Percentiles rank a stretch among this genome's conserved stretches.
phyloP scores from a whole-genome alignment of 768 basidiomycete genomes.

The Trametes cubensis region DNA sequence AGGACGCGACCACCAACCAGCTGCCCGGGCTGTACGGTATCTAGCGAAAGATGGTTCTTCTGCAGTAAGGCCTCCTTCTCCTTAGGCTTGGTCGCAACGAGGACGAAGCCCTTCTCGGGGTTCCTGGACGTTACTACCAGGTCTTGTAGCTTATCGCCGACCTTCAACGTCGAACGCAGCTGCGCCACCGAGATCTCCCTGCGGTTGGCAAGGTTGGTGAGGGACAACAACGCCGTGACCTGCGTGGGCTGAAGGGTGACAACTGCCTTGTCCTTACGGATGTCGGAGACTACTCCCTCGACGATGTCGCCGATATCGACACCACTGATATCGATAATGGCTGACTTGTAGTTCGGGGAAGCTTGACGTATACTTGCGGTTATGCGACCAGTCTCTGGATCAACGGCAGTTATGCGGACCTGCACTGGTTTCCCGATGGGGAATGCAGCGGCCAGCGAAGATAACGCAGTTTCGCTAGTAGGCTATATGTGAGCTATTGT shows the following conservation, averaged over 20 bases:
- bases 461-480: constrained; percentile 64
- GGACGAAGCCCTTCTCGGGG: constrained; percentile 81
- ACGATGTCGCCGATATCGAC: constrained; percentile 79
- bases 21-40: constrained; percentile 71
- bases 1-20: constrained; percentile 80
- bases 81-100: constrained; percentile 77
- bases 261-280: constrained; percentile 85
- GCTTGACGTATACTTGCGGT: constrained; percentile 89
- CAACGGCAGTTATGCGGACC: constrained; percentile 73
- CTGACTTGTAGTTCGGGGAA: constrained; percentile 48
- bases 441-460: constrained; percentile 65
- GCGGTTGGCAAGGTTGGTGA: constrained; percentile 85
- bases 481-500: constrained; percentile 3
- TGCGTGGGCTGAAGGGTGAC: constrained; percentile 70
- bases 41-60: constrained; percentile 61
- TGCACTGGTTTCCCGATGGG: constrained; percentile 80
- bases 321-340: constrained; percentile 63
- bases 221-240: constrained; percentile 80
- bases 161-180: constrained; percentile 61
- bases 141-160: constrained; percentile 71
- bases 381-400: constrained; percentile 62
- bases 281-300: constrained; percentile 69
- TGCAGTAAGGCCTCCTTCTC: constrained; percentile 49
- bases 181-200: constrained; percentile 67
- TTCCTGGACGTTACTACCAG: constrained; percentile 90